These are phyloP conservation scores for Cladorrhinum samala DNA, from an alignment of 495 filamentous ascomycete genomes.

Conservation along the genomic window DNA sequence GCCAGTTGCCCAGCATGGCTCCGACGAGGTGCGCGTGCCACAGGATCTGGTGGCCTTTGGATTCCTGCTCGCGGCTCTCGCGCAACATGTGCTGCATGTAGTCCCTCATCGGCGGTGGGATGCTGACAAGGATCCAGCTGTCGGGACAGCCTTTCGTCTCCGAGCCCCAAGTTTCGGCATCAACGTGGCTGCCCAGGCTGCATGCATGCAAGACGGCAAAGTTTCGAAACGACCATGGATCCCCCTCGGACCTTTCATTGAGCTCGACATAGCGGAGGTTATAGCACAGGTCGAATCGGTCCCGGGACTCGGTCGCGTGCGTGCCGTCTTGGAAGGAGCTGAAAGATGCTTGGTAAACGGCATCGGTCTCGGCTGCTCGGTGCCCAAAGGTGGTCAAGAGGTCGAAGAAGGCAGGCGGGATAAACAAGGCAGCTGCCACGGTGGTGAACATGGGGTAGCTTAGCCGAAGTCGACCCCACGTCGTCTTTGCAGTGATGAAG, in stretches of 20 bases:
- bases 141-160: no score
- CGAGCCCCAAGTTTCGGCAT: no score
- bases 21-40: slow-evolving; percentile 1
- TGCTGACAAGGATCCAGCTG: neutral
- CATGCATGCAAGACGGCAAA: neutral
- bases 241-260: neutral
- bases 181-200: no score
- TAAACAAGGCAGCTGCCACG: neutral
- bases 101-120: neutral
- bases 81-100: no score
- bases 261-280: slow-evolving; percentile 1
- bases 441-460: neutral
- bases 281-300: neutral
- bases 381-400: neutral
- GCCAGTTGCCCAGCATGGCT: slow-evolving; percentile 1
- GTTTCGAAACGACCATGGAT: neutral
- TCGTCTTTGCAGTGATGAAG: neutral
- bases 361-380: neutral
- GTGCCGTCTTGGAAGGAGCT: neutral
- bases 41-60: neutral
- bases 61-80: neutral
- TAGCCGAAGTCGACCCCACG: neutral
- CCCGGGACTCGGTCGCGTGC: neutral
- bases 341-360: neutral
- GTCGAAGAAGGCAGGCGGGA: neutral